Conservation (phyloP, 495 filamentous ascomycete genomes). For the Parachaetomium inaequale region DNA sequence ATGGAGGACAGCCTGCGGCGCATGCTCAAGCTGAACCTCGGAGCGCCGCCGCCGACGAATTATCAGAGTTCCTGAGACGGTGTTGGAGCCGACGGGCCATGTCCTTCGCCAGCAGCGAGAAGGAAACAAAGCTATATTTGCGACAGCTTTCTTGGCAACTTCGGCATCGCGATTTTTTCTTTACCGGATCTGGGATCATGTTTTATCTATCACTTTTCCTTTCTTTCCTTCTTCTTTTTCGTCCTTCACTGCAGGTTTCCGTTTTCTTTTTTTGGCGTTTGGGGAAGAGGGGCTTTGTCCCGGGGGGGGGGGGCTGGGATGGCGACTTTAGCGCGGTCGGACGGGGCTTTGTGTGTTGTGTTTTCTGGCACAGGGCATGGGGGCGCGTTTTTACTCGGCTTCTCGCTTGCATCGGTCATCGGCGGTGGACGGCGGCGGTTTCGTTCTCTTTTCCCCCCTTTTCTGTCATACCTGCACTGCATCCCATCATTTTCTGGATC, state of each 20-base stretch:
- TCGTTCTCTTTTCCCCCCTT: not conserved
- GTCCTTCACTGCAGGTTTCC: slow-evolving; percentile 7
- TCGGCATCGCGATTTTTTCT: not conserved
- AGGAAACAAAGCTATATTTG: not conserved
- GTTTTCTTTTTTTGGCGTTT: slow-evolving; percentile 18
- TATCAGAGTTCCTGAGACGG: slow-evolving; percentile 25
- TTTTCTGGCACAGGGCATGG: slow-evolving; percentile 6
- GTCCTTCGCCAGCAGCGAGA: not conserved
- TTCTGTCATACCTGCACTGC: slow-evolving; percentile 1
- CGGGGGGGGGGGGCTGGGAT: slow-evolving; percentile 3
- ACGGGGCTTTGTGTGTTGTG: slow-evolving; percentile 9
- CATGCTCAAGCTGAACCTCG: slow-evolving; percentile 43
- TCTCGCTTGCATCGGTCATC: slow-evolving; percentile 1
- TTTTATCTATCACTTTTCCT: not conserved
- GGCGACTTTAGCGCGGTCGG: no score
- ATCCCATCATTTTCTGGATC: slow-evolving; percentile 1
- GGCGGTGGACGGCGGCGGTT: not conserved
- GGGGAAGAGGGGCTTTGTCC: not conserved
- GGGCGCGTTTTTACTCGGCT: not conserved
- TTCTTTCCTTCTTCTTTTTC: slow-evolving; percentile 1
- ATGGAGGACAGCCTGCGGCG: slow-evolving; percentile 51
- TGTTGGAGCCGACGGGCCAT: not conserved
- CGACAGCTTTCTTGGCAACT: not conserved
- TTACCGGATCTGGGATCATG: slow-evolving; percentile 11
- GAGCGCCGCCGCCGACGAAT: slow-evolving; percentile 15